Evolutionary conservation across 177 flowering plant species (phyloP), one percentile per base, ranked within the genome.

Genomic region (Telopea speciosissima): DNA sequence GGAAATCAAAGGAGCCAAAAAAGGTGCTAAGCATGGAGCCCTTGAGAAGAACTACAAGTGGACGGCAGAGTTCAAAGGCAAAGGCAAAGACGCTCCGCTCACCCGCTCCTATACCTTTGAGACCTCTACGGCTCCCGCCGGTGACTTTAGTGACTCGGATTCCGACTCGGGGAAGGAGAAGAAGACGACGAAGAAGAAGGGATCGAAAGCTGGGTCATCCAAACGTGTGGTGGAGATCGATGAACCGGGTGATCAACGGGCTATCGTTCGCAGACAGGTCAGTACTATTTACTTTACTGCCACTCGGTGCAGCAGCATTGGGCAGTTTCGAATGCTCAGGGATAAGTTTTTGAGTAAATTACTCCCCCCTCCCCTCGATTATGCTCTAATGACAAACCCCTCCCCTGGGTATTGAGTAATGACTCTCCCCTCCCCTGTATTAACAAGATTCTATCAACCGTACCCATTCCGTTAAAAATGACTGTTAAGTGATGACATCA

Each of bases 211-310:
- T 58, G 14, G 54, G 26, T 8, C 68, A 31, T 40, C 56, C 59
- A 22, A 49, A 40, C 91, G 86, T 64, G 45, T 80, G 72, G 89
- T 92, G 28, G 88, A 85, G 89, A 92, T 94, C 25, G 90, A 92
- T 74, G 93, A 84, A 36, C 63, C 70, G 2, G 73, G 75, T 23
- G 81, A 81, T 79, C 90, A 85, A 40, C 83, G 90, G 4, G 89
- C 81, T 49, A 10, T 88, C 26, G 81, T 85, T 76, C 77, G 91
- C 8, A 80, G 84, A 71, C 89, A 87, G 90, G 97, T 91, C 26
- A 7, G 71, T 70, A 14, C 31, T 45, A 28, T 28, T 28, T 28
- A 28, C 31, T n/a, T 22, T 6, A 1, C 23, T 58, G 8, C 8
- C 63, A 13, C 31, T 28, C 4, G 31, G 2, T 28, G 31, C 31